phyloP scores from a whole-genome alignment of 306 rosid species.

The Delonix regia region DNA sequence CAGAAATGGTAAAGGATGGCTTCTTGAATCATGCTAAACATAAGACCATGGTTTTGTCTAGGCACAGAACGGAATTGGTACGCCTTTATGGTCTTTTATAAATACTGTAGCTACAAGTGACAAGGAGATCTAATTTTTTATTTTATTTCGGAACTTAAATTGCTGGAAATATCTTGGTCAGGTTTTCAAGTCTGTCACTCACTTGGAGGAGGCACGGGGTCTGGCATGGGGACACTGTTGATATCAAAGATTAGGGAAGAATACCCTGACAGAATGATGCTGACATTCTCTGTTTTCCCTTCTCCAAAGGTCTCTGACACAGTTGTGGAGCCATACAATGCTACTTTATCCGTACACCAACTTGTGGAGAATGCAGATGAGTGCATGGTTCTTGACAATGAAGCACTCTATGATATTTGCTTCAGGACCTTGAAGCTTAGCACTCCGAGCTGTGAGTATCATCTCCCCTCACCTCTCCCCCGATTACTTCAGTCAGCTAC shows the following conservation, averaged over 20 bases:
- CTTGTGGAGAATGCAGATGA: conserved; percentile 51
- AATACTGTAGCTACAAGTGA: not conserved
- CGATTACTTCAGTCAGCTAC: not conserved
- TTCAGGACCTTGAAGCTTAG: conserved; percentile 46
- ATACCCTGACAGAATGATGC: conserved; percentile 51
- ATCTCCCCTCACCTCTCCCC: not conserved
- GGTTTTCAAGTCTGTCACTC: conserved; percentile 56
- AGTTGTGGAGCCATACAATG: conserved; percentile 52
- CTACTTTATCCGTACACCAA: conserved; percentile 51
- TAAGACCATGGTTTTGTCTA: too few species aligned
- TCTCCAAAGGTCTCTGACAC: conserved; percentile 87
- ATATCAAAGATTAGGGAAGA: conserved; percentile 54
- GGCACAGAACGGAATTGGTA: not conserved
- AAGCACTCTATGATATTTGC: conserved; percentile 51
- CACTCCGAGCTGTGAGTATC: conserved; percentile 50
- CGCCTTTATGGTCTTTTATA: not conserved
- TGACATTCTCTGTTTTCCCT: conserved; percentile 54
- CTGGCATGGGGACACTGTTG: conserved; percentile 53
- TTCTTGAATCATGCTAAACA: not conserved
- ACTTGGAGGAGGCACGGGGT: conserved; percentile 52
- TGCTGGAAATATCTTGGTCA: conserved; percentile 2
- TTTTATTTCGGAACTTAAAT: not conserved
- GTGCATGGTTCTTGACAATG: conserved; percentile 91
- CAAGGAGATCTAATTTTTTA: not conserved
- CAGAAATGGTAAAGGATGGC: not conserved